phyloP scores from a whole-genome alignment of 31 red algal species.

The Porphyra umbilicalis region DNA sequence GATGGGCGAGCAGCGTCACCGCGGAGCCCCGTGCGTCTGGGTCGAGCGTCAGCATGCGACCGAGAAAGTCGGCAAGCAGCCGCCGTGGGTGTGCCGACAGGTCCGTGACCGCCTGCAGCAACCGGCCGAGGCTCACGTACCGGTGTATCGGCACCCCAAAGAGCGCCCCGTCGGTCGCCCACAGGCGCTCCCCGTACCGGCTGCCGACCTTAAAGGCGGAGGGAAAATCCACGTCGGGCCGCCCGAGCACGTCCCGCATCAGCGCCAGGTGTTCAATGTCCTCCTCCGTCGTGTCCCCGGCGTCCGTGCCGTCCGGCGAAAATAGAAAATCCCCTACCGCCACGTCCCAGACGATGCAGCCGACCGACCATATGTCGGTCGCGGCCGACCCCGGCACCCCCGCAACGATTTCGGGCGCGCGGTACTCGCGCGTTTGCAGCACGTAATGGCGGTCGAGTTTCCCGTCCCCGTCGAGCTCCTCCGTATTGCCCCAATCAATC shows the following conservation, averaged over 20 bases:
- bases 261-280: constrained; percentile 72
- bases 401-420: constrained; percentile 87
- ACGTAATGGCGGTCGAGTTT: constrained; percentile 15
- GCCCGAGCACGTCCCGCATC: constrained; percentile 84
- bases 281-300: constrained; percentile 79
- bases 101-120: constrained; percentile 8
- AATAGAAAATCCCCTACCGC: constrained; percentile 94
- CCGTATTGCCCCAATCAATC: constrained; percentile 94
- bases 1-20: background rate
- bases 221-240: constrained; percentile 4
- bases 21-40: constrained; percentile 11
- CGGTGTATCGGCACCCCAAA: background rate
- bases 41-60: constrained; percentile 22
- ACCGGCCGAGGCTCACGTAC: constrained; percentile 2
- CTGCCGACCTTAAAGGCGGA: constrained; percentile 3
- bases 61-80: constrained; percentile 18
- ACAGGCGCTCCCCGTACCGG: background rate
- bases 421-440: constrained; percentile 92
- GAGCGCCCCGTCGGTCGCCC: background rate
- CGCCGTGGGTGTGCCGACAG: background rate
- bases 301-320: constrained; percentile 58
- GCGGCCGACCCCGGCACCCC: constrained; percentile 72
- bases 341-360: constrained; percentile 88
- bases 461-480: constrained; percentile 88
- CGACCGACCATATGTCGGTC: constrained; percentile 92